Conservation (phyloP, 306 rosid genomes). For the Cotoneaster glaucophyllus region DNA sequence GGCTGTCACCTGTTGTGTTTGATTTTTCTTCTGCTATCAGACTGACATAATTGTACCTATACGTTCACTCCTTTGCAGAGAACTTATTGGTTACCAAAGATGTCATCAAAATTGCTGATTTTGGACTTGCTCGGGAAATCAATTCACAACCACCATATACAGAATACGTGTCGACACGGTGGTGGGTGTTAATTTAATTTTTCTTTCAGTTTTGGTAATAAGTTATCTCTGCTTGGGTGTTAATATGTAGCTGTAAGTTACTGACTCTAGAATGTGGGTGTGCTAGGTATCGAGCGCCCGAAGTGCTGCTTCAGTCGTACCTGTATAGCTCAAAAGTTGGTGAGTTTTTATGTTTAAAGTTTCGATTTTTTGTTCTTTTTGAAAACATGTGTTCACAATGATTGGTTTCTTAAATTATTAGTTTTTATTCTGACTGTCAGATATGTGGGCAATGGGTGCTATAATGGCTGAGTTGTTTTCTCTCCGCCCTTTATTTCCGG, state of each 20-base stretch:
- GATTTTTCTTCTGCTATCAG: neutral
- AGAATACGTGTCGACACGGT: constrained; percentile 89
- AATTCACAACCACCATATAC: constrained; percentile 87
- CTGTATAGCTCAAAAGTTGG: constrained; percentile 87
- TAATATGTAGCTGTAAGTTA: neutral
- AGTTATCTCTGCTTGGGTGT: neutral
- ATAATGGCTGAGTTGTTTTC: constrained; percentile 89
- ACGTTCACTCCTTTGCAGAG: constrained; percentile 37
- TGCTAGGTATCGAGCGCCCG: constrained; percentile 98
- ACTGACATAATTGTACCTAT: constrained; percentile 1
- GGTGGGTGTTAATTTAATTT: constrained; percentile 41
- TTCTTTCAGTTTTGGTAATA: neutral
- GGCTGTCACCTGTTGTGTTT: neutral
- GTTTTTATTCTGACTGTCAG: constrained; percentile 21
- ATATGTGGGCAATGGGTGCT: constrained; percentile 99
- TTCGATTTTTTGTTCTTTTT: neutral
- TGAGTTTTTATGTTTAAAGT: constrained; percentile 30
- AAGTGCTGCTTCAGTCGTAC: constrained; percentile 90
- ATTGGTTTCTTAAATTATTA: neutral
- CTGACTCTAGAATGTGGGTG: constrained; percentile 11
- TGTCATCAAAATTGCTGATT: constrained; percentile 82
- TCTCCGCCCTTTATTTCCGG: constrained; percentile 94
- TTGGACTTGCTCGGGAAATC: constrained; percentile 93
- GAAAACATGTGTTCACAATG: neutral
- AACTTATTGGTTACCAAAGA: constrained; percentile 84